Evolutionary conservation across 495 filamentous ascomycete genomes (phyloP).

Genomic region (Hypoxylon perforatum): DNA sequence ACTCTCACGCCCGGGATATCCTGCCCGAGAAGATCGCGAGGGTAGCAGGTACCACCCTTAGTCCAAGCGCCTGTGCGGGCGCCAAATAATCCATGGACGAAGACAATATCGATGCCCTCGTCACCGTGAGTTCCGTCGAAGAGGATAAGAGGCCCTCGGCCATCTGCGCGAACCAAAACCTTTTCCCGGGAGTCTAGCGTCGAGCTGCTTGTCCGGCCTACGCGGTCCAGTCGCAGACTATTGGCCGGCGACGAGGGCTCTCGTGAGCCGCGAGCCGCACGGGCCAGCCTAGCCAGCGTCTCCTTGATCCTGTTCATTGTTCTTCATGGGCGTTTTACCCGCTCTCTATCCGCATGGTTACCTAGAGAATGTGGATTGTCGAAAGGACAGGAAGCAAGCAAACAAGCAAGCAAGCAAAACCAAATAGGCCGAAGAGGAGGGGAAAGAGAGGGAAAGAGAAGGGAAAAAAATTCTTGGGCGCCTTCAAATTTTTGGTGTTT

Average conservation of each 20-base stretch:
- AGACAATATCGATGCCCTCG: conserved; percentile 46
- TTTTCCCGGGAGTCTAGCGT: conserved; percentile 45
- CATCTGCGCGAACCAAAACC: conserved; percentile 40
- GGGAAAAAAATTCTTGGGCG: conserved; percentile 3
- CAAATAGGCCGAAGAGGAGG: neutral
- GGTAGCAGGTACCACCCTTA: conserved; percentile 46
- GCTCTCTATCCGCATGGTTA: conserved; percentile 29
- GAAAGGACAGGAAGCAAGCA: no score
- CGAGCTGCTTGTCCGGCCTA: conserved; percentile 44
- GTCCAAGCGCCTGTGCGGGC: conserved; percentile 45
- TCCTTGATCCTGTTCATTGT: conserved; percentile 50
- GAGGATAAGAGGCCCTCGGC: conserved; percentile 42
- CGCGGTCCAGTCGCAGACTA: conserved; percentile 45
- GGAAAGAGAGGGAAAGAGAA: neutral
- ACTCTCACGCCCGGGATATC: conserved; percentile 43
- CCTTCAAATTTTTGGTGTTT: conserved; percentile 17
- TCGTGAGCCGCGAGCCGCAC: conserved; percentile 38
- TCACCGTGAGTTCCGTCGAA: conserved; percentile 40
- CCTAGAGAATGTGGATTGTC: no score
- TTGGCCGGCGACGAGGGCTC: conserved; percentile 26
- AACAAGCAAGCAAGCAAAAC: no score
- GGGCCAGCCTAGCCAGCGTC: conserved; percentile 47
- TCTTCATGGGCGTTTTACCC: conserved; percentile 39
- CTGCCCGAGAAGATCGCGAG: conserved; percentile 46
- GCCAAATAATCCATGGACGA: conserved; percentile 50